Evolutionary conservation across 2,329 filamentous ascomycete genomes (phyloP).

Genomic region (Rhynchosporium graminicola): DNA sequence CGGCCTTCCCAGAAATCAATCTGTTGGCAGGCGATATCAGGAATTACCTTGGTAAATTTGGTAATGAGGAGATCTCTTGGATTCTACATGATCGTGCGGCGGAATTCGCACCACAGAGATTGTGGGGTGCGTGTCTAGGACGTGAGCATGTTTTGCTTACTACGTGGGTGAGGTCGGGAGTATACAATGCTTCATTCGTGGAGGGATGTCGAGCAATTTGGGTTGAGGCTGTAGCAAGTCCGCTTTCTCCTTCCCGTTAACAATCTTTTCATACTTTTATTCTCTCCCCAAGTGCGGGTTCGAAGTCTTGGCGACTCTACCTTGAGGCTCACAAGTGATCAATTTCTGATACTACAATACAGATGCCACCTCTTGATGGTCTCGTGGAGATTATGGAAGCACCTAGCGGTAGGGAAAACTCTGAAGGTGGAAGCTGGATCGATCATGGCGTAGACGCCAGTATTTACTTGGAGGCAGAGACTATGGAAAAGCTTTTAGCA

Average conservation of each 20-base stretch:
- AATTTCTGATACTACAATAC: too few relatives aligned
- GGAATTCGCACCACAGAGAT: conserved; percentile 48
- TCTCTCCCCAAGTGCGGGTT: not conserved
- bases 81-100: conserved; percentile 47
- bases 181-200: conserved; percentile 47
- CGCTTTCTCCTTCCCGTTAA: not conserved
- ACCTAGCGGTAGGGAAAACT: conserved; percentile 17
- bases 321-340: too few relatives aligned
- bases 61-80: conserved; percentile 43
- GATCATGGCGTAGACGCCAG: conserved; percentile 42
- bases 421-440: conserved; percentile 28
- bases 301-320: too few relatives aligned
- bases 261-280: not conserved
- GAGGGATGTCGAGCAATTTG: conserved; percentile 38
- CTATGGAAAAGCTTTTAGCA: conserved; percentile 36
- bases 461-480: conserved; percentile 40
- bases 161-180: conserved; percentile 45
- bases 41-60: conserved; percentile 42
- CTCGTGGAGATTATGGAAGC: conserved; percentile 46
- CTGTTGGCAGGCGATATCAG: conserved; percentile 41
- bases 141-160: conserved; percentile 46
- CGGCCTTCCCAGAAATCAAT: not conserved
- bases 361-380: conserved; percentile 47
- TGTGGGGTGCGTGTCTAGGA: conserved; percentile 51
- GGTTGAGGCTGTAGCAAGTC: conserved; percentile 42